Conservation (phyloP, 1,284 basidiomycete species). For the Ceratorhiza oryzae-sativae region DNA sequence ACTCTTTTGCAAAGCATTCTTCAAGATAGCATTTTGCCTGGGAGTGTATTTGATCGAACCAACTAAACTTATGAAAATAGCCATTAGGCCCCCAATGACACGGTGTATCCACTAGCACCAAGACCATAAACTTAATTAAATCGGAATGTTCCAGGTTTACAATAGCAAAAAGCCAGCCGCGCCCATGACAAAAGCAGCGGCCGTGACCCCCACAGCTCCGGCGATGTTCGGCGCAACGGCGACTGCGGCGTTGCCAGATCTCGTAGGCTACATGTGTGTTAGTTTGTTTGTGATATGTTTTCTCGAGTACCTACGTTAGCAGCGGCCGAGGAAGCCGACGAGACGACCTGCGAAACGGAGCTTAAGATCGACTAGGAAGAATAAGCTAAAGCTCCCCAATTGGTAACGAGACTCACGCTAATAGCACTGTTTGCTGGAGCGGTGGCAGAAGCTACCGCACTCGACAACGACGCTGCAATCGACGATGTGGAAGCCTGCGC, state of each 20-base stretch:
- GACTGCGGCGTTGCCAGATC: slow-evolving; percentile 5
- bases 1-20: no score
- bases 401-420: not conserved
- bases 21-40: no score
- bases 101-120: no score
- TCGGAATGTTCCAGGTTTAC: no score
- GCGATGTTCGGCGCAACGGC: slow-evolving; percentile 17
- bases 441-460: not conserved
- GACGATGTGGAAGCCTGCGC: not conserved
- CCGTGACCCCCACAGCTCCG: slow-evolving; percentile 17
- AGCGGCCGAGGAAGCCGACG: slow-evolving; percentile 20
- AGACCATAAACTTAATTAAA: no score
- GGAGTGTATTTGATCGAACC: no score
- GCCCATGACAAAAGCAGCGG: slow-evolving; percentile 22
- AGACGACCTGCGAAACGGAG: slow-evolving; percentile 4
- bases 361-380: slow-evolving; percentile 3
- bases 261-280: not conserved
- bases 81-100: no score
- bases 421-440: slow-evolving; percentile 2
- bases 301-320: slow-evolving; percentile 9
- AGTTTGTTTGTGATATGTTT: not conserved
- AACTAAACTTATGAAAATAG: no score
- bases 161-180: slow-evolving; percentile 29
- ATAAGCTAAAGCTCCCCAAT: not conserved
- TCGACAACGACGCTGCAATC: not conserved